A percentile compares a stretch with the other conserved stretches of the same genome.
phyloP scores from a whole-genome alignment of 139 green algal genomes.

The Chlorella sp. region DNA sequence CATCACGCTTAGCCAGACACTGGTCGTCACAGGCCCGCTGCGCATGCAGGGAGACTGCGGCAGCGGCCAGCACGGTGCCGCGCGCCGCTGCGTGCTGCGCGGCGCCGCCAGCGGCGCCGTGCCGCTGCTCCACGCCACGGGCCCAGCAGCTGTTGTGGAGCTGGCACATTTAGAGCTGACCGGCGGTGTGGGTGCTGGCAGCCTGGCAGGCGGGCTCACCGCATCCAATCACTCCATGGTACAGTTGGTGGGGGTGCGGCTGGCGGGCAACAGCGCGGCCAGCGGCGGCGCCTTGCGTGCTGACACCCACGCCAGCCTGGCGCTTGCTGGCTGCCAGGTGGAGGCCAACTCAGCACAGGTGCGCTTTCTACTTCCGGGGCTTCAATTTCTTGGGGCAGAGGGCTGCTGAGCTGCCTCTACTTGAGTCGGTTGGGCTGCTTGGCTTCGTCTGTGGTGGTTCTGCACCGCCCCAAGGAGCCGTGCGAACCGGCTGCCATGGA shows the following conservation, averaged over 20 bases:
- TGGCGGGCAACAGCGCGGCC: conserved; percentile 1
- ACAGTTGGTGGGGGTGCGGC: neutral
- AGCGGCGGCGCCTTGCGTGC: conserved; percentile 4
- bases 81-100: neutral
- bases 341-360: conserved; percentile 20
- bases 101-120: neutral
- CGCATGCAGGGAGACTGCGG: conserved; percentile 30
- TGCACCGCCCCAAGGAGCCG: too few species aligned
- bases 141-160: conserved; percentile 37
- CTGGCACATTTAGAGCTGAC: conserved; percentile 23
- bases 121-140: conserved; percentile 37
- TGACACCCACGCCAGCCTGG: neutral
- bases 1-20: conserved; percentile 19
- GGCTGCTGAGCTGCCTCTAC: too few species aligned
- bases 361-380: neutral
- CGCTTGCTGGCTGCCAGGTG: conserved; percentile 6
- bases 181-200: neutral
- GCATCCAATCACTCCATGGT: conserved; percentile 32
- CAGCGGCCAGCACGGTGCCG: neutral
- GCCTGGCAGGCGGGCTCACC: conserved; percentile 30
- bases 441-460: too few species aligned
- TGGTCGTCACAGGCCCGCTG: conserved; percentile 15
- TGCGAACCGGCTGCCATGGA: too few species aligned
- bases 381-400: neutral
- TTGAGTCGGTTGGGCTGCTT: too few species aligned